phyloP scores from a whole-genome alignment of 208 protist species.

The Leishmania martiniquensis region DNA sequence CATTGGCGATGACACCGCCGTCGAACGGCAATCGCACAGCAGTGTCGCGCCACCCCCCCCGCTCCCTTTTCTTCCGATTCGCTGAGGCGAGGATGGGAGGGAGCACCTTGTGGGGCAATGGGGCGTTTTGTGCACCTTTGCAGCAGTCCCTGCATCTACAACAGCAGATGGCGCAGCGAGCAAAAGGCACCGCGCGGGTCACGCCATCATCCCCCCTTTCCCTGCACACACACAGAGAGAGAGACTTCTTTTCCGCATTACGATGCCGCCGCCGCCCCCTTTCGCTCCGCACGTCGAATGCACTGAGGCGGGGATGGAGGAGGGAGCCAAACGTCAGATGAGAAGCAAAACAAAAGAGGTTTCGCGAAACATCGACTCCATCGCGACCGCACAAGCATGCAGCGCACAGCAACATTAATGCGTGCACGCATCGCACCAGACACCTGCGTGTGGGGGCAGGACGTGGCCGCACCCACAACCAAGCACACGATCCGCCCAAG shows the following conservation, averaged over 20 bases:
- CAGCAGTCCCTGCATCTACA: background rate
- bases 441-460: too few species aligned
- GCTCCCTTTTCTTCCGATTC: too few species aligned
- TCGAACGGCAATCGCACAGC: too few species aligned
- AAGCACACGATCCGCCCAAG: background rate
- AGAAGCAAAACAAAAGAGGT: background rate
- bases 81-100: background rate
- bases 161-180: background rate
- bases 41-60: too few species aligned
- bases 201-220: background rate
- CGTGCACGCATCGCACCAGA: background rate
- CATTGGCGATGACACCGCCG: background rate
- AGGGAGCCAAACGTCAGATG: background rate
- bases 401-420: background rate
- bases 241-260: background rate
- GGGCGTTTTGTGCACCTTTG: background rate
- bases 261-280: too few species aligned
- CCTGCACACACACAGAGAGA: too few species aligned
- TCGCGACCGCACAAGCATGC: background rate
- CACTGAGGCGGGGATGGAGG: background rate
- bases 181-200: background rate
- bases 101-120: too few species aligned
- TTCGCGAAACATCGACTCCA: background rate
- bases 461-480: background rate
- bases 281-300: background rate